Evolutionary conservation across 495 filamentous ascomycete species (phyloP), one percentile per base, ranked within the genome.

Genomic region (Parathielavia appendiculata): DNA sequence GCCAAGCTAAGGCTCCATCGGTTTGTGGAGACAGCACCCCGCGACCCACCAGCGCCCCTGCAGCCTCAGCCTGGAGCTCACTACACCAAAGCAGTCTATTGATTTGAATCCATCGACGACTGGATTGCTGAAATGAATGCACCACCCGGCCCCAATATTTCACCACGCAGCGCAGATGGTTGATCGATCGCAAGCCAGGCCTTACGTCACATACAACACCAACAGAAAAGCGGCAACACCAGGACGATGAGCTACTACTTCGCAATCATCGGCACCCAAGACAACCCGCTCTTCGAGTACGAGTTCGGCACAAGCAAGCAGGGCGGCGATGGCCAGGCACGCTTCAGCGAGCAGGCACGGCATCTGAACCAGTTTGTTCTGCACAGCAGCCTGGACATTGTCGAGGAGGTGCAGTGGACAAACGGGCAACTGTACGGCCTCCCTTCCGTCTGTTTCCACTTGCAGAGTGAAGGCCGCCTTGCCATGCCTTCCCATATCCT

Each of bases 321-420:
- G 57, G 91, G 92, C 75, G 92, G 91, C 63, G 92, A 97, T 79
- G 93, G 93, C 63, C 80, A 91, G 65, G 77, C 93, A 26, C 85
- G 89, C 61, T 97, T 96, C 81, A 82, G 79, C 34, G 86, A 91
- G 47, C 86, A 95, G 60, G 87, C 91, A 26, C 83, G 89, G 51
- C 86, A 92, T 69, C 89, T 96, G 84, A 97, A 95, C 77, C 93
- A 96, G 73, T 97, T 97, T 78, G 88, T 98, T 71, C 85, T 93
- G 47, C 92, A 98, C 75, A 88, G 86, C 54, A 87, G 86, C 63
- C 76, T 98, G 44, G 93, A 98, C 69, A 90, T 97, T 46, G 86
- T 96, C 22, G 93, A 97, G 72, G 93, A 98, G 66, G 81, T 91
- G 19, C 92, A 97, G 73, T 98, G 95, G 93, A 84, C 79, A 13